Percentiles rank a stretch among this genome's conserved stretches.
Evolutionary conservation across 108 stramenopile species (phyloP).

Genomic region (Pseudonitzschia multiseries): DNA sequence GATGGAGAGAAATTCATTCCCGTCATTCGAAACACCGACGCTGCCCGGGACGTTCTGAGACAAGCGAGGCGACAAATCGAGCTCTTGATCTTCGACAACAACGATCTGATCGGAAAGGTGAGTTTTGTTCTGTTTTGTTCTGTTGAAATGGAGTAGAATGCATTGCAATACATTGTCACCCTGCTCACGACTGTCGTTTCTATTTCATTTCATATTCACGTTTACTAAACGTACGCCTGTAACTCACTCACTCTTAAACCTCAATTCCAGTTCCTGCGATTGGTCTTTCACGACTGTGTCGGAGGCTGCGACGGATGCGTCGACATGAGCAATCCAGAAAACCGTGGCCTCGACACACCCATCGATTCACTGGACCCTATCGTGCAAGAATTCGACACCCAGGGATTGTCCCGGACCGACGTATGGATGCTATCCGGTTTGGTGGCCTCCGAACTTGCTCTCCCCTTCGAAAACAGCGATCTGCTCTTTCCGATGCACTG

Average conservation of each 20-base stretch:
- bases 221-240: not conserved
- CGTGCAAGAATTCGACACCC: constrained; percentile 32
- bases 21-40: not conserved
- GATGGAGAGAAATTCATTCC: not conserved
- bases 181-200: too few species aligned
- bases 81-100: not conserved
- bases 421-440: constrained; percentile 57
- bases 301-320: constrained; percentile 60
- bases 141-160: not conserved
- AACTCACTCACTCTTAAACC: not conserved
- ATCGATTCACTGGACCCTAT: constrained; percentile 43
- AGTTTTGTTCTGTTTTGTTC: not conserved
- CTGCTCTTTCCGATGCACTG: constrained; percentile 36
- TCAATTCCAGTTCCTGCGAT: constrained; percentile 33
- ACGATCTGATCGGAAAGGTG: constrained; percentile 8
- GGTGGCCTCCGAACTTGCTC: constrained; percentile 37
- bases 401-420: constrained; percentile 43
- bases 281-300: constrained; percentile 59
- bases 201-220: not conserved
- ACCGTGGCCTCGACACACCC: constrained; percentile 42
- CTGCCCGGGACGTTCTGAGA: not conserved
- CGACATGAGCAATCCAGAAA: constrained; percentile 44
- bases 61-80: constrained; percentile 1
- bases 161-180: not conserved
- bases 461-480: constrained; percentile 21